Evolutionary conservation across 305 asterid genomes (phyloP), one percentile per base, ranked within the genome.

Genomic region (Fraxinus xanthoxyloides): DNA sequence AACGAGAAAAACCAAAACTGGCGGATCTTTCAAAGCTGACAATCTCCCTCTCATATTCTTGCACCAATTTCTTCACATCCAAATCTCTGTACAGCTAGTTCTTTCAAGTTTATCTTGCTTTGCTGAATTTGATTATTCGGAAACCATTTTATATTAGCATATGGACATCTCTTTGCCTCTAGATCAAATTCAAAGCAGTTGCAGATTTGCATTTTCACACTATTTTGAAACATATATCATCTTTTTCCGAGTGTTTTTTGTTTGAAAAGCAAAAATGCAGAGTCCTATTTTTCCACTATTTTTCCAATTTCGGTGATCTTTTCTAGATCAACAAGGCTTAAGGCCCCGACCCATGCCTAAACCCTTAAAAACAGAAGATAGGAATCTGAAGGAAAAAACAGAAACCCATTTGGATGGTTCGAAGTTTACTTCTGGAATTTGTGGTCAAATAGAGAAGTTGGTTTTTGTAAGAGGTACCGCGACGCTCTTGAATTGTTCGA

Each of bases 401-500:
- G 84, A 83, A 24, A 78, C 82, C 82, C 75, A 21, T 34, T 26
- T 43, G 80, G 59, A 82, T 76, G 87, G 79, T 74, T 78, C 83
- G 26, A 81, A 81, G 87, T 76, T 51, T 36, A 79, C 72, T 76
- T 80, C 88, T 43, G 91, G 89, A 26, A 82, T 91, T 65, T 91
- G 92, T 84, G 90, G 79, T 76, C 94, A 92, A 86, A 92, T 94
- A 21, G 97, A 91, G 87, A 94, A 91, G 80, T 79, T 92, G 84
- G 97, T 91, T 46, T 76, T 84, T 91, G 89, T 79, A 90, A 87
- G 74, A 91, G 88, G 90, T 89, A 89, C 75, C 79, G 13, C 3
- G 97, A 91, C 75, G 98, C 95, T 46, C 91, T 94, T 46, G 98
- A 93, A 79, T 76, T 92, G 87, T 91, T 94, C 83, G 97, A 94